These are phyloP conservation scores for Halophytophthora polymorphica DNA, from an alignment of 352 stramenopile genomes.

Conservation along the genomic window DNA sequence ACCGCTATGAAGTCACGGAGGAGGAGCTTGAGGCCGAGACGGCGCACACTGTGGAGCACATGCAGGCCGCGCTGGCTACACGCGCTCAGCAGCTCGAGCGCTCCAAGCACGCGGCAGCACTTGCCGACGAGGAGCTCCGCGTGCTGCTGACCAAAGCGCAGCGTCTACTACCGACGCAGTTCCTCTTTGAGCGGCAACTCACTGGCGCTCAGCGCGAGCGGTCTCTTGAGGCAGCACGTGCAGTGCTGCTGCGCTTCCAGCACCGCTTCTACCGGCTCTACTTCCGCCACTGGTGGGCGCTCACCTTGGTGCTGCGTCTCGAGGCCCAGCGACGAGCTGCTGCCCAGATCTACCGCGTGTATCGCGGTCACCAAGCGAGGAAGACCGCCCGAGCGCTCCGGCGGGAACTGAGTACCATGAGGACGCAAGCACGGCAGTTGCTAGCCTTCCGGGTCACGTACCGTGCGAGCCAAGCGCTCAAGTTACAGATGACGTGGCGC, in stretches of 20 bases:
- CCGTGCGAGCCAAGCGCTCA: slow-evolving; percentile 37
- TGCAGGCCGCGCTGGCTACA: slow-evolving; percentile 20
- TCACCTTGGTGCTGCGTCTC: slow-evolving; percentile 19
- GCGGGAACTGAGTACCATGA: slow-evolving; percentile 18
- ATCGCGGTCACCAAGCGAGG: slow-evolving; percentile 33
- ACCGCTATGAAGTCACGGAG: slow-evolving; percentile 1
- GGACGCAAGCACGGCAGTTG: slow-evolving; percentile 30
- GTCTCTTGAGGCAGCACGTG: slow-evolving; percentile 37
- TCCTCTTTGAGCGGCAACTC: slow-evolving; percentile 62
- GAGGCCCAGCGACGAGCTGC: slow-evolving; percentile 30
- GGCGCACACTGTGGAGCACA: slow-evolving; percentile 9
- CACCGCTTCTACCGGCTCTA: slow-evolving; percentile 54
- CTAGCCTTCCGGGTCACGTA: slow-evolving; percentile 39
- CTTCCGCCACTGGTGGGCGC: slow-evolving; percentile 31
- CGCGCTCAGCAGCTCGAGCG: slow-evolving; percentile 19
- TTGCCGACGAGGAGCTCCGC: slow-evolving; percentile 24
- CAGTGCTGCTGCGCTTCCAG: slow-evolving; percentile 41
- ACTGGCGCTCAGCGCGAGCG: slow-evolving; percentile 36
- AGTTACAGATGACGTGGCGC: slow-evolving; percentile 51
- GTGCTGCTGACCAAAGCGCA: slow-evolving; percentile 29
- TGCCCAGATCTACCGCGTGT: slow-evolving; percentile 34
- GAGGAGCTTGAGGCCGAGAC: slow-evolving; percentile 6
- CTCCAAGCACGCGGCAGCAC: slow-evolving; percentile 20
- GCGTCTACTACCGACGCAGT: slow-evolving; percentile 39
- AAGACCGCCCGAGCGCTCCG: slow-evolving; percentile 24